Evolutionary conservation across 768 basidiomycete species (phyloP).

Genomic region (Boletus pseudo-olivaceus): DNA sequence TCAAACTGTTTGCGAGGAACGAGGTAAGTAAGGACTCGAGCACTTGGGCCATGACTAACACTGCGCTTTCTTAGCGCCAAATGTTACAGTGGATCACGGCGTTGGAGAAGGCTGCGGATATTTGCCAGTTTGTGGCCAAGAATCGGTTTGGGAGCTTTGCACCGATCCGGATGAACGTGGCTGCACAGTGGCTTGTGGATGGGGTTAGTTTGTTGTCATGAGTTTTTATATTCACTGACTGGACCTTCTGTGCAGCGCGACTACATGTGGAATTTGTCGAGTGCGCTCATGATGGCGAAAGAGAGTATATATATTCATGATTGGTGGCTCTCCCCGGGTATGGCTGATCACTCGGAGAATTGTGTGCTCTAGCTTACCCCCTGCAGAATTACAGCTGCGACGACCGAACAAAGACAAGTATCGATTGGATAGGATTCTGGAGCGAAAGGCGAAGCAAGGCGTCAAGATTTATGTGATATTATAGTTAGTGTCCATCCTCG

Average conservation of each 20-base stretch:
- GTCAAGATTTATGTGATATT: conserved; percentile 95
- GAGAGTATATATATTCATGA: conserved; percentile 93
- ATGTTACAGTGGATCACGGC: conserved; percentile 97
- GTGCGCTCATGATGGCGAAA: conserved; percentile 85
- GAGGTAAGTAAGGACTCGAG: conserved; percentile 46
- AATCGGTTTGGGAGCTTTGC: conserved; percentile 96
- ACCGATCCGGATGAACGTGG: conserved; percentile 87
- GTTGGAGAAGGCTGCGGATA: conserved; percentile 72
- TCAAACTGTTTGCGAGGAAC: conserved; percentile 85
- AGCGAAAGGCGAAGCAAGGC: conserved; percentile 90
- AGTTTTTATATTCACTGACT: neutral
- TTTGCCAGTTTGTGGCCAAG: conserved; percentile 70
- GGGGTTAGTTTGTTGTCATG: conserved; percentile 55
- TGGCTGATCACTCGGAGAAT: conserved; percentile 1
- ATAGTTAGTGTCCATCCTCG: conserved; percentile 53
- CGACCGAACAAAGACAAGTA: conserved; percentile 83
- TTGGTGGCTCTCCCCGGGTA: conserved; percentile 96
- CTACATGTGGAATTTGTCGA: conserved; percentile 96
- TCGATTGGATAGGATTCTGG: conserved; percentile 79
- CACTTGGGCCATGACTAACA: conserved; percentile 2
- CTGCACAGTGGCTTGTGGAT: conserved; percentile 97
- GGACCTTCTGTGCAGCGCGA: conserved; percentile 60
- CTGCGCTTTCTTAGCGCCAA: conserved; percentile 56
- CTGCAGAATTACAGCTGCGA: conserved; percentile 75
- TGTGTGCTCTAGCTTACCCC: neutral